These are phyloP conservation scores for Penicillium paxilli DNA, from an alignment of 495 filamentous ascomycete genomes.

Conservation along the genomic window DNA sequence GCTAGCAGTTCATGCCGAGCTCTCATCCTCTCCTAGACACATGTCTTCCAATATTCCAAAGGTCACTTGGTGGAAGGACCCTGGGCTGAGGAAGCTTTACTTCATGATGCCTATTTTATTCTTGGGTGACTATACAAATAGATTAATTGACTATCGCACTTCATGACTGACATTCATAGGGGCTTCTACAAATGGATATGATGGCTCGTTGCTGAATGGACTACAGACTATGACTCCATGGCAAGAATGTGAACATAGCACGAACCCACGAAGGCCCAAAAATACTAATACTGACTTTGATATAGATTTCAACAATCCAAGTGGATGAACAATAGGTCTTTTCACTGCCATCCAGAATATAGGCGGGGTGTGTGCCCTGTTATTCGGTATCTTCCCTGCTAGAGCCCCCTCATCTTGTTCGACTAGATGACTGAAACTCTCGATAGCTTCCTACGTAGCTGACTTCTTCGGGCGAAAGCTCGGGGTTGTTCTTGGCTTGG, in stretches of 20 bases:
- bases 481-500: slow-evolving; percentile 10
- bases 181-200: slow-evolving; percentile 32
- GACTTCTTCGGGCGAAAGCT: slow-evolving; percentile 11
- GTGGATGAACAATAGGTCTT: slow-evolving; percentile 24
- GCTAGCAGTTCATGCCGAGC: background rate
- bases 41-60: background rate
- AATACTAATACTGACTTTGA: background rate
- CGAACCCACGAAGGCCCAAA: background rate
- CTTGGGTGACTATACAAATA: slow-evolving; percentile 7
- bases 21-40: background rate
- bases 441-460: slow-evolving; percentile 15
- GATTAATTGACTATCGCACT: background rate
- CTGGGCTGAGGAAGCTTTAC: slow-evolving; percentile 32
- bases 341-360: slow-evolving; percentile 28
- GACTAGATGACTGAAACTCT: background rate
- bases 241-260: slow-evolving; percentile 23
- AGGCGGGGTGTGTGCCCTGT: slow-evolving; percentile 20
- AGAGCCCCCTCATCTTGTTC: background rate
- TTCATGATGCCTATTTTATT: slow-evolving; percentile 34
- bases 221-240: slow-evolving; percentile 32
- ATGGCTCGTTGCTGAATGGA: slow-evolving; percentile 34
- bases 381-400: slow-evolving; percentile 6
- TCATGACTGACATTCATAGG: slow-evolving; percentile 1
- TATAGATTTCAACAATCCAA: slow-evolving; percentile 28
- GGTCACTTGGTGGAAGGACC: slow-evolving; percentile 33